Percentiles rank a stretch among this genome's conserved stretches.
phyloP scores from a whole-genome alignment of 2,329 filamentous ascomycete species.

The Sphaceloma murrayae region DNA sequence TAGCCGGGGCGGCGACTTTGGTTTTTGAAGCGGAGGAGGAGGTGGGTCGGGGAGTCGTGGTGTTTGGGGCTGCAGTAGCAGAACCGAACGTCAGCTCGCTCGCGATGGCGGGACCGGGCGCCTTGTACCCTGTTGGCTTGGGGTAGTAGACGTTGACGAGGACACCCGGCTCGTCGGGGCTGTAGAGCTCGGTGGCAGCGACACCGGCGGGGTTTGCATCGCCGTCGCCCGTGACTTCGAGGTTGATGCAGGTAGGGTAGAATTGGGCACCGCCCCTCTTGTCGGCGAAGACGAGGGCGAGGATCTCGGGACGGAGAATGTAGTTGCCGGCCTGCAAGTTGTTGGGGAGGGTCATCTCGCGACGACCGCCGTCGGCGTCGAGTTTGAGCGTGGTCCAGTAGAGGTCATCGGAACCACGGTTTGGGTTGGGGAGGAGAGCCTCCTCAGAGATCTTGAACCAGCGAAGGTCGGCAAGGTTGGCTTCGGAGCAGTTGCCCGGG shows the following conservation, averaged over 20 bases:
- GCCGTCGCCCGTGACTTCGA: slow-evolving; percentile 48
- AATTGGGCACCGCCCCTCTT: slow-evolving; percentile 37
- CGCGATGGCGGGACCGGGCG: slow-evolving; percentile 40
- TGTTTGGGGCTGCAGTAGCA: neutral
- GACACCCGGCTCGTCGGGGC: slow-evolving; percentile 48
- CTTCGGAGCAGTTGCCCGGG: slow-evolving; percentile 44
- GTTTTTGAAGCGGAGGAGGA: neutral
- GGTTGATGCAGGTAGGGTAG: slow-evolving; percentile 46
- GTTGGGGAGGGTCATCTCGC: slow-evolving; percentile 44
- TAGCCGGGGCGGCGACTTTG: neutral
- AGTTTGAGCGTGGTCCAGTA: slow-evolving; percentile 49
- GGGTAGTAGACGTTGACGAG: slow-evolving; percentile 54
- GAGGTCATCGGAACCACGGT: slow-evolving; percentile 32
- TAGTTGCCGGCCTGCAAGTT: slow-evolving; percentile 49
- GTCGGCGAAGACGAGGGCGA: slow-evolving; percentile 49
- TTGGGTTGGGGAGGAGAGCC: slow-evolving; percentile 37
- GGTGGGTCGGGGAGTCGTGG: neutral
- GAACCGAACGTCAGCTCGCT: neutral
- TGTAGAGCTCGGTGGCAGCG: slow-evolving; percentile 49
- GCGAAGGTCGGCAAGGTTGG: slow-evolving; percentile 44
- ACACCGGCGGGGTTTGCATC: slow-evolving; percentile 42
- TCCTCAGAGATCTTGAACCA: slow-evolving; percentile 56
- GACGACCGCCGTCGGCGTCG: slow-evolving; percentile 39
- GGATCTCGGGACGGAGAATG: slow-evolving; percentile 51
- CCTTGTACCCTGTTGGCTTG: slow-evolving; percentile 37